Evolutionary conservation across 2,329 filamentous ascomycete species (phyloP), one percentile per base, ranked within the genome.

Genomic region (Trichoderma atrobrunneum): DNA sequence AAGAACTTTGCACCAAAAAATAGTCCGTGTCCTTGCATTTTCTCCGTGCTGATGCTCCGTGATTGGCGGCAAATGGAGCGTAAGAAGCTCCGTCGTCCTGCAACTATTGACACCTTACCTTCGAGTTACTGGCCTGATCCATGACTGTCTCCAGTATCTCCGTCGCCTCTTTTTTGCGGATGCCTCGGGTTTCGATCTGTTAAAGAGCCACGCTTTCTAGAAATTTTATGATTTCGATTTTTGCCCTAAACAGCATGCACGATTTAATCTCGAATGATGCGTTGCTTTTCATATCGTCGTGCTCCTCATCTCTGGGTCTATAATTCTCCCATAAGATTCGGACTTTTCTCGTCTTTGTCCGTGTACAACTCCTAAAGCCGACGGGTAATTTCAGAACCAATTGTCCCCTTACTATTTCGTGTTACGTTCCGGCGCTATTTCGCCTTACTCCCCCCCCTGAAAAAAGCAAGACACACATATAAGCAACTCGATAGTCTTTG

Each of bases 1-100:
- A 63, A 63, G 48, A 43, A 61, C 67, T 70, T 62, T 70, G 56
- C 56, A 5, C 26, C 18, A 43, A 51, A 54, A 70, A 61, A 11
- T 34, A 24, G 18, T 21, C n/a, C 28, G 63, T 66, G 48, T 18
- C n/a, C 26, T 61, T 36, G 30, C 16, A n/a, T 61, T 61, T 56
- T 21, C 51, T 54, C 51, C 39, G 63, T 66, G 32, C 16, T 56
- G 36, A 62, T 36, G 60, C 34, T 36, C n/a, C 21, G 56, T 68
- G 65, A 68, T 68, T 48, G 54, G 48, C 24, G 51, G 48, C 11
- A 57, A 59, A 30, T 64, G 14, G 34, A 68, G 18, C 39, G 16
- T 10, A n/a, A 28, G 5, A 34, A 48, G 21, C 24, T 56, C 64
- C 30, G 32, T 28, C 39, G 21, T 12, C 10, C 28, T n/a, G 28